A percentile compares a stretch with the other conserved stretches of the same genome.
Conservation (phyloP, 371 early-diverging fungal species). For the Apophysomyces variabilis region DNA sequence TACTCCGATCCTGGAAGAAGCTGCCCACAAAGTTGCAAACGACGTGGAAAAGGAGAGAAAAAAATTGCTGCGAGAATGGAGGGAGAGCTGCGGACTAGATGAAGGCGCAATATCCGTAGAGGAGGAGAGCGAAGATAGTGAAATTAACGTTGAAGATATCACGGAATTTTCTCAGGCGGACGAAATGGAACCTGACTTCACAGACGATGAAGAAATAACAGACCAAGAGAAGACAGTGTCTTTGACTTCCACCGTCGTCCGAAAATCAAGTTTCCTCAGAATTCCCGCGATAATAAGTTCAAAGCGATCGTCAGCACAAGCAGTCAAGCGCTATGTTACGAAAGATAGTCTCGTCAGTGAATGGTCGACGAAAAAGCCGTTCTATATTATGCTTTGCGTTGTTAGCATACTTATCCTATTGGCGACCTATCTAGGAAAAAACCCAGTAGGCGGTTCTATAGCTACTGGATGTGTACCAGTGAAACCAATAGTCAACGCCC, state of each 20-base stretch:
- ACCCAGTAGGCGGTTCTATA: too few relatives aligned
- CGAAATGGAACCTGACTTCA: neutral
- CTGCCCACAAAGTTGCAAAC: constrained; percentile 10
- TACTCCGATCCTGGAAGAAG: constrained; percentile 37
- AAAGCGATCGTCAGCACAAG: neutral
- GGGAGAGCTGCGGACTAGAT: neutral
- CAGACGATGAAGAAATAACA: neutral
- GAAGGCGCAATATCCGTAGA: neutral
- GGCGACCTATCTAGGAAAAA: neutral
- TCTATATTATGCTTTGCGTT: neutral
- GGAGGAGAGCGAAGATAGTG: neutral
- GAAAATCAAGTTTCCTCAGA: neutral
- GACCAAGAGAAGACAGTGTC: neutral
- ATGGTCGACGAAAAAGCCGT: neutral
- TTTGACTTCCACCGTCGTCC: neutral
- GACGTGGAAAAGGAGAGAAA: neutral
- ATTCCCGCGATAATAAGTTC: neutral
- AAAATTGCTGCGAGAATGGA: neutral
- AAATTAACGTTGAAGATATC: neutral
- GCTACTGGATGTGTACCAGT: neutral
- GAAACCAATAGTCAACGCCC: constrained; percentile 5
- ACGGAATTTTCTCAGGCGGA: neutral
- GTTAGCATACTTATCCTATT: neutral
- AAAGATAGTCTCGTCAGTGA: neutral
- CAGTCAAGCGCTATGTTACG: neutral